phyloP scores from a whole-genome alignment of 257 asterid genomes.

The Solanum gandarillasii region DNA sequence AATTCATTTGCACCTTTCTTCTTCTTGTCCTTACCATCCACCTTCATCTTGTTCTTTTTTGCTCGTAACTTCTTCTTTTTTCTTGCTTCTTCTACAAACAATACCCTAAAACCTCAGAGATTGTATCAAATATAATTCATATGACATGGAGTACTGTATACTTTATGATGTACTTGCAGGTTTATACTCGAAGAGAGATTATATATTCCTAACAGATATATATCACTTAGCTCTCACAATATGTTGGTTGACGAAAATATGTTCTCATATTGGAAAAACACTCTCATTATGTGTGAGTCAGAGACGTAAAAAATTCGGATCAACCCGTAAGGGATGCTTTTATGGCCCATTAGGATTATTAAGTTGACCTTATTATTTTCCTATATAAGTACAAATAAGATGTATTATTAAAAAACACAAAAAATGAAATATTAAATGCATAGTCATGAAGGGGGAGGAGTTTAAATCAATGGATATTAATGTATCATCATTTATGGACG shows the following conservation, averaged over 20 bases:
- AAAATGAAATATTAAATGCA: no score
- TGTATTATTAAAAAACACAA: not conserved
- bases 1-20: slow-evolving; percentile 60
- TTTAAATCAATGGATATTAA: not conserved
- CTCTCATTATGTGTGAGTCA: not conserved
- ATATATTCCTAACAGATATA: not conserved
- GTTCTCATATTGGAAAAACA: not conserved
- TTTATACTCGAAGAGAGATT: not conserved
- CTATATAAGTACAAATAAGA: not conserved
- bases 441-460: not conserved
- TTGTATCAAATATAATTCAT: not conserved
- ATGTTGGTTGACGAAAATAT: not conserved
- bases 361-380: not conserved
- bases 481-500: not conserved
- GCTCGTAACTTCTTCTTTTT: slow-evolving; percentile 53
- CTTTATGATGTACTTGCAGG: not conserved
- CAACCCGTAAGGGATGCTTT: not conserved
- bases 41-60: slow-evolving; percentile 88
- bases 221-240: not conserved
- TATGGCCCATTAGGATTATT: not conserved
- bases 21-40: slow-evolving; percentile 72
- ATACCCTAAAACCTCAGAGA: not conserved
- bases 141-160: not conserved
- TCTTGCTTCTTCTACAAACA: not conserved
- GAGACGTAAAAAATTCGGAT: not conserved